Conservation (phyloP, 2,329 filamentous ascomycete species). For the Zopfia rhizophila region DNA sequence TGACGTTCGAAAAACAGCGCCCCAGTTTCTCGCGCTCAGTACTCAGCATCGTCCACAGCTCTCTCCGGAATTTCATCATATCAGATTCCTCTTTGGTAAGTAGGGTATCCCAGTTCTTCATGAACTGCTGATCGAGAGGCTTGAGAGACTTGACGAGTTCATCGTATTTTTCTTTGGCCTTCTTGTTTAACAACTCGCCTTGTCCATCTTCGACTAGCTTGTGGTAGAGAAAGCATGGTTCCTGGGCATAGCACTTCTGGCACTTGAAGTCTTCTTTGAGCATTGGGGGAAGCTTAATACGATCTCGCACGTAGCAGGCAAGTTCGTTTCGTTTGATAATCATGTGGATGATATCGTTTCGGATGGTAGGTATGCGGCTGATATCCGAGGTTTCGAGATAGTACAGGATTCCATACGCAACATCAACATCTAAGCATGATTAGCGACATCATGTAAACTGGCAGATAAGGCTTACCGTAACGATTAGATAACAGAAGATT, state of each 20-base stretch:
- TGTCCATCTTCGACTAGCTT: slow-evolving; percentile 86
- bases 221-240: slow-evolving; percentile 92
- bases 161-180: slow-evolving; percentile 82
- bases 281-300: slow-evolving; percentile 86
- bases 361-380: slow-evolving; percentile 83
- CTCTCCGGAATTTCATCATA: slow-evolving; percentile 83
- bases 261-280: slow-evolving; percentile 84
- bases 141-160: slow-evolving; percentile 83
- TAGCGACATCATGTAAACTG: slow-evolving; percentile 13
- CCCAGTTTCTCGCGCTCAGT: slow-evolving; percentile 86
- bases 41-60: slow-evolving; percentile 97
- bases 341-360: slow-evolving; percentile 93
- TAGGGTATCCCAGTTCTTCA: slow-evolving; percentile 92
- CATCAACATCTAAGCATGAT: slow-evolving; percentile 74
- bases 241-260: slow-evolving; percentile 88
- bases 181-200: slow-evolving; percentile 82
- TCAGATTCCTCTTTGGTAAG: slow-evolving; percentile 95
- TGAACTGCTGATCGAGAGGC: slow-evolving; percentile 80
- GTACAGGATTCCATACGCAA: slow-evolving; percentile 90
- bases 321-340: slow-evolving; percentile 94
- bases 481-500: slow-evolving; percentile 91
- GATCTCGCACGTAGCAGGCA: slow-evolving; percentile 84
- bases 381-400: slow-evolving; percentile 93
- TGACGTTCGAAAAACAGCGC: slow-evolving; percentile 87
- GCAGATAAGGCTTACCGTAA: slow-evolving; percentile 66